Evolutionary conservation across 177 flowering plant genomes (phyloP).

Genomic region (Vitis hybrid): DNA sequence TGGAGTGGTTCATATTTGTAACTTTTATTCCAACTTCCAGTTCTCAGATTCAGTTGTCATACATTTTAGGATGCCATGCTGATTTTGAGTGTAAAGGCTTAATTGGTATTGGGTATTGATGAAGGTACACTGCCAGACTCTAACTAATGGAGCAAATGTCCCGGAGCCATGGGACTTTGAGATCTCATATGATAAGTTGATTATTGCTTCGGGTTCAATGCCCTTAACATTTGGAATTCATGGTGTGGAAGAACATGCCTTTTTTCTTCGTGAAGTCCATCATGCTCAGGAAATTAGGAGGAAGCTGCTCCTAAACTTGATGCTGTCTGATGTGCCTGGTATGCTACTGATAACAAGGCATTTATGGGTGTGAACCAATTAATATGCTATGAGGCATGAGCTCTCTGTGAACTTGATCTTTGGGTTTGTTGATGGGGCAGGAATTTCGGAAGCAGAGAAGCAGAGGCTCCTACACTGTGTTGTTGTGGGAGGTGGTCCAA

Average conservation of each 20-base stretch:
- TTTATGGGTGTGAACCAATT: neutral
- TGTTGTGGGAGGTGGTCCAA: constrained; percentile 99
- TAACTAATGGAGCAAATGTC: constrained; percentile 50
- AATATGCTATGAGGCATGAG: neutral
- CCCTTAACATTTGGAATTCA: constrained; percentile 75
- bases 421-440: constrained; percentile 33
- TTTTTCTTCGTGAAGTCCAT: constrained; percentile 77
- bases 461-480: constrained; percentile 88
- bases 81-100: neutral
- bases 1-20: too few species aligned
- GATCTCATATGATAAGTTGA: constrained; percentile 72
- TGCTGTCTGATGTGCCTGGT: constrained; percentile 98
- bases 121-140: constrained; percentile 75
- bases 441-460: constrained; percentile 84
- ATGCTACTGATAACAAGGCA: neutral
- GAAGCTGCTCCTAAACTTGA: constrained; percentile 73
- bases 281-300: constrained; percentile 89
- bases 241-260: constrained; percentile 76
- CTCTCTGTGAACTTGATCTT: neutral
- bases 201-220: constrained; percentile 78
- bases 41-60: too few species aligned
- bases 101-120: constrained; percentile 6
- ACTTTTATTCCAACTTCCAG: too few species aligned
- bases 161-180: constrained; percentile 70
- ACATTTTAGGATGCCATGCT: neutral